Conservation (phyloP, 176 grass and related monocot genomes). For the Eleusine coracana region DNA sequence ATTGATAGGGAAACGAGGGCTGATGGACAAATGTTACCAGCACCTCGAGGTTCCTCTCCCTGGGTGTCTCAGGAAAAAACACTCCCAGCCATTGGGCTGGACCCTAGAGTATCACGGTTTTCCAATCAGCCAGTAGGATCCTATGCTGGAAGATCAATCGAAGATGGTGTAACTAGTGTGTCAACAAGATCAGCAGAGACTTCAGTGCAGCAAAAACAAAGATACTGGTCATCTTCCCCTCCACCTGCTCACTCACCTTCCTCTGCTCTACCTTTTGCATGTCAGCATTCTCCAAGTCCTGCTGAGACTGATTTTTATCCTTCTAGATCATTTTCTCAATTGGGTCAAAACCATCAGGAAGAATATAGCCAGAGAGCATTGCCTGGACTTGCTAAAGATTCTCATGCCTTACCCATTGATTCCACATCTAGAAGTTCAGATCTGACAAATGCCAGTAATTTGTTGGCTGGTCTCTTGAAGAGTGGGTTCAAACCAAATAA, state of each 20-base stretch:
- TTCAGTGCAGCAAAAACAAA: slow-evolving; percentile 61
- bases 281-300: slow-evolving; percentile 52
- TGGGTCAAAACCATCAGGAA: slow-evolving; percentile 44
- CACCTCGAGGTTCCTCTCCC: slow-evolving; percentile 40
- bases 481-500: slow-evolving; percentile 61
- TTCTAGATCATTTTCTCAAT: slow-evolving; percentile 43
- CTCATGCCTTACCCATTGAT: slow-evolving; percentile 40
- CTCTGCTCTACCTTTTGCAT: slow-evolving; percentile 41
- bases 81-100: slow-evolving; percentile 35
- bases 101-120: slow-evolving; percentile 53
- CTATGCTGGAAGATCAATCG: slow-evolving; percentile 52
- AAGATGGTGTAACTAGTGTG: slow-evolving; percentile 36
- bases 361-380: slow-evolving; percentile 42
- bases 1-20: slow-evolving; percentile 49
- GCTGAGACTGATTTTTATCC: slow-evolving; percentile 55
- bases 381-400: slow-evolving; percentile 29
- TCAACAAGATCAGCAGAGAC: slow-evolving; percentile 39
- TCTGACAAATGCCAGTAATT: slow-evolving; percentile 49
- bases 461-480: slow-evolving; percentile 71
- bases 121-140: slow-evolving; percentile 45
- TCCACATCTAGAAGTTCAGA: slow-evolving; percentile 32
- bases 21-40: slow-evolving; percentile 38
- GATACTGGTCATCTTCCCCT: slow-evolving; percentile 63
- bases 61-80: slow-evolving; percentile 42
- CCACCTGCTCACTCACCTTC: slow-evolving; percentile 50